Base-by-base conservation (phyloP, 2,329 filamentous ascomycete species). In the Fusarium pininemorale region DNA sequence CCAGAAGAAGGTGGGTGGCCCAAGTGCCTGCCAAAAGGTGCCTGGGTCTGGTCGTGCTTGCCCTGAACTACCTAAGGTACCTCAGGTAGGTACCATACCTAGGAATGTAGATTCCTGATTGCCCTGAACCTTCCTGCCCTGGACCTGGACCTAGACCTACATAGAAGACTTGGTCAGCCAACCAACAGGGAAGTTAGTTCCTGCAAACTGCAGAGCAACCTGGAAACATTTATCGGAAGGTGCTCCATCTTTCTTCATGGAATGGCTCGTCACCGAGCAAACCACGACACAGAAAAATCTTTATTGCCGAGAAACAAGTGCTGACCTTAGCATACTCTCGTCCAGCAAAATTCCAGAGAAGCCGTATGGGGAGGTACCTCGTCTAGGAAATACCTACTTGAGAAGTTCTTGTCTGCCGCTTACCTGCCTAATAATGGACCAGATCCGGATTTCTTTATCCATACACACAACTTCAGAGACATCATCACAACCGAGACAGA, bases 11-110 rank as follows among this genome's bases (percentile, higher is more conserved):
- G 62, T 63, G 69, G 75, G 55, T 63, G 65, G 70, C 35, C 72
- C 69, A 72, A 72, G 69, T 75, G 66, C 69, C 75, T 75, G 72
- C 75, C 64, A 72, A 68, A 66, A 39, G 42, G 45, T 59, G 32
- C 62, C 51, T 67, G 51, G 32, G 63, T 50, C 38, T 57, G 51
- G 51, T 37, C 10, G n/a, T 22, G 37, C 38, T 64, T 28, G 35
- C 57, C 45, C 37, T 61, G 58, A 28, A 32, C 37, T 41, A 30
- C 9, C 13, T 45, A 8, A 50, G 28, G 47, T 32, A 48, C 45
- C 26, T 48, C 9, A 35, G 39, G 54, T 26, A 35, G 16, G 39
- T 45, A 24, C 38, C 38, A 16, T 32, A 35, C 32, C 32, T 22
- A 18, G 22, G 22, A 56, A 56, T n/a, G 28, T 58, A 58, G 55